These are phyloP conservation scores for Calonectria fujianensis DNA, from an alignment of 2,329 filamentous ascomycete genomes.

Conservation along the genomic window DNA sequence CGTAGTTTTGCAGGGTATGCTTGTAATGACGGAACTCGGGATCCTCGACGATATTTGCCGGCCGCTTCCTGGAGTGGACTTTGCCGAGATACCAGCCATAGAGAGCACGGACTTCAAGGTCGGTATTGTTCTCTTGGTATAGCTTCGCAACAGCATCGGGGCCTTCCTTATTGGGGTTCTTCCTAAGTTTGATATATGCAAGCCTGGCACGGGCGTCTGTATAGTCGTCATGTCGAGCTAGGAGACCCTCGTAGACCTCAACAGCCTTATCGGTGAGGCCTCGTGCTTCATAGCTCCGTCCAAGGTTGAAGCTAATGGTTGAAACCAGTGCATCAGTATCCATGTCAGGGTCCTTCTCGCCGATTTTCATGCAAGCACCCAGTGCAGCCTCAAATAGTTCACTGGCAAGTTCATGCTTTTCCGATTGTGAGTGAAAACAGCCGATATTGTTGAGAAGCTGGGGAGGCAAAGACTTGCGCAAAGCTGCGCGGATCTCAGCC, in stretches of 20 bases:
- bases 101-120: constrained; percentile 92
- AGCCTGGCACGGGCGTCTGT: constrained; percentile 92
- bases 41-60: constrained; percentile 88
- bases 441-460: constrained; percentile 98
- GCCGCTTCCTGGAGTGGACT: constrained; percentile 85
- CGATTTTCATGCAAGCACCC: constrained; percentile 88
- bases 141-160: constrained; percentile 90
- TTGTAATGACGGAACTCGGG: constrained; percentile 96
- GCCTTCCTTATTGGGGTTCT: constrained; percentile 88
- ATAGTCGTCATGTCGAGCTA: constrained; percentile 92
- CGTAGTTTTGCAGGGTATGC: constrained; percentile 92
- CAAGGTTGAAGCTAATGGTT: constrained; percentile 97
- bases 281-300: constrained; percentile 92
- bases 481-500: constrained; percentile 73
- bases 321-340: constrained; percentile 95
- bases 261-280: constrained; percentile 88
- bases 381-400: constrained; percentile 95
- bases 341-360: constrained; percentile 82
- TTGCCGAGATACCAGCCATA: constrained; percentile 98
- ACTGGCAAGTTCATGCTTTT: constrained; percentile 86
- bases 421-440: constrained; percentile 93
- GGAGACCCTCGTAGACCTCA: constrained; percentile 89
- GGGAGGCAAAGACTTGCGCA: constrained; percentile 88
- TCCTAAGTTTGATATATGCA: constrained; percentile 90
- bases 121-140: constrained; percentile 87